These are phyloP conservation scores for Fusarium sp. DNA, from an alignment of 2,329 filamentous ascomycete species.

Conservation along the genomic window DNA sequence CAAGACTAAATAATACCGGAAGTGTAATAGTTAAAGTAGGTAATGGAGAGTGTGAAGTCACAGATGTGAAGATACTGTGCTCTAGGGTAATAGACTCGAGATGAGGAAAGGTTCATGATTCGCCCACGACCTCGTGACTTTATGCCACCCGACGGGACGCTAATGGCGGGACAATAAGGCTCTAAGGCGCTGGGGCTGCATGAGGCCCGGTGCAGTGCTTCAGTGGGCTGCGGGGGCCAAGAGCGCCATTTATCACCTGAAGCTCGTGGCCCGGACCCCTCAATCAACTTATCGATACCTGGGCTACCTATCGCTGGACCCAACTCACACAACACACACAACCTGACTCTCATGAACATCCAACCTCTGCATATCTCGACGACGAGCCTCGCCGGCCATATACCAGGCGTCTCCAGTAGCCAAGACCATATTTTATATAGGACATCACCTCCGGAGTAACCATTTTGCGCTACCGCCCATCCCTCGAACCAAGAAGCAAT, in stretches of 20 bases:
- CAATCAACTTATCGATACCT: not conserved
- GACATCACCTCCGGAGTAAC: not conserved
- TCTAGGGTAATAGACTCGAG: not conserved
- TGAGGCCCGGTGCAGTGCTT: not conserved
- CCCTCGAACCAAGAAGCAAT: not conserved
- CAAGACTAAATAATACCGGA: not conserved
- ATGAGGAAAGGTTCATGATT: not conserved
- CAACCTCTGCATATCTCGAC: slow-evolving; percentile 4
- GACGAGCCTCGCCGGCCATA: not conserved
- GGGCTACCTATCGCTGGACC: not conserved
- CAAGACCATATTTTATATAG: not conserved
- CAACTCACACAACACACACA: not conserved
- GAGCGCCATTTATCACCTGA: slow-evolving; percentile 15
- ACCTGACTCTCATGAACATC: slow-evolving; percentile 1
- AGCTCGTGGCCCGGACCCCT: slow-evolving; percentile 20
- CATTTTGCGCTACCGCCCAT: not conserved
- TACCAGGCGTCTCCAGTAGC: not conserved
- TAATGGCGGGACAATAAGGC: not conserved
- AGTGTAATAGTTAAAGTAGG: not conserved
- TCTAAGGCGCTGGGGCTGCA: not conserved
- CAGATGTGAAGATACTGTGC: not conserved
- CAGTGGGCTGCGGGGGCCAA: slow-evolving; percentile 11
- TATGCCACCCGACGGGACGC: not conserved
- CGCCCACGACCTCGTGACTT: not conserved
- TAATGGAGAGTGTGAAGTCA: not conserved